These are phyloP conservation scores for Nigrospora osmanthi DNA, from an alignment of 2,329 filamentous ascomycete species.

Conservation along the genomic window DNA sequence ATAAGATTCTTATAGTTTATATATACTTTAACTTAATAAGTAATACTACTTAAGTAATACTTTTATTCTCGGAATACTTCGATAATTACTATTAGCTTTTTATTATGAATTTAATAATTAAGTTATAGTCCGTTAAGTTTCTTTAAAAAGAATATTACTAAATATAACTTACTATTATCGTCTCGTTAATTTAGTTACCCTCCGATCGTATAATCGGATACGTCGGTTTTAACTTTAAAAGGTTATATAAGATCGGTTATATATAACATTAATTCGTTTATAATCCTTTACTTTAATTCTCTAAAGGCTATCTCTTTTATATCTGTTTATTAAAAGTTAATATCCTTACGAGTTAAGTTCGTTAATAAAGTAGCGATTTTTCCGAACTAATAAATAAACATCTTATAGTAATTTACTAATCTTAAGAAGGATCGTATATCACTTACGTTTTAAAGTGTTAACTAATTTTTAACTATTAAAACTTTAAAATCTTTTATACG, in stretches of 20 bases:
- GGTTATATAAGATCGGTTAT: neutral
- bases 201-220: conserved; percentile 3
- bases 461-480: conserved; percentile 14
- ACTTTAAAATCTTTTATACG: conserved; percentile 17
- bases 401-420: conserved; percentile 23
- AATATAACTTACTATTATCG: conserved; percentile 1
- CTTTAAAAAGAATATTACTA: no score
- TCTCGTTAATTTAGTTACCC: conserved; percentile 1
- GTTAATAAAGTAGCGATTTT: no score
- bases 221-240: neutral
- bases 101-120: no score
- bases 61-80: no score
- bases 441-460: conserved; percentile 8
- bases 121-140: no score
- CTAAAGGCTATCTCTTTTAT: neutral
- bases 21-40: no score
- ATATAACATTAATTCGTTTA: neutral
- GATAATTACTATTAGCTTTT: no score
- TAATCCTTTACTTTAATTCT: neutral
- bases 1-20: no score
- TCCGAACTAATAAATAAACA: conserved; percentile 2
- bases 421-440: conserved; percentile 19
- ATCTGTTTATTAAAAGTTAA: no score
- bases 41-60: no score
- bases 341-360: no score